Percentiles rank a stretch among this genome's conserved stretches.
phyloP scores from a whole-genome alignment of 352 stramenopile genomes.

The Phytophthora citrophthora region DNA sequence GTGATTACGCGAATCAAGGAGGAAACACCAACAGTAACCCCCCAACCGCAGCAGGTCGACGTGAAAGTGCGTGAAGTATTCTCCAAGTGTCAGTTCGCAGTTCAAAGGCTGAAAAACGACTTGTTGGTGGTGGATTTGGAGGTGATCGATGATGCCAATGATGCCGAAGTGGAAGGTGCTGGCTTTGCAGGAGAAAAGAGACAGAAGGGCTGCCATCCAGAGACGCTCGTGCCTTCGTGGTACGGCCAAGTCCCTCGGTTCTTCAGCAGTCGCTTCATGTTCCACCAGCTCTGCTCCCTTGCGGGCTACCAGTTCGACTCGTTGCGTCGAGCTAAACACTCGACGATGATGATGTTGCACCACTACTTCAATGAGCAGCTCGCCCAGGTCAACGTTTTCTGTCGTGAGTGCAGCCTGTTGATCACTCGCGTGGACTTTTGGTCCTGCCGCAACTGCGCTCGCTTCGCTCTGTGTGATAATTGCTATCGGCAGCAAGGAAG shows the following conservation, averaged over 20 bases:
- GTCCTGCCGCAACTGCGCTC: conserved; percentile 58
- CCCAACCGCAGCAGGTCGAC: conserved; percentile 42
- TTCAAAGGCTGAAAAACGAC: conserved; percentile 81
- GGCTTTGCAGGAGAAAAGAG: conserved; percentile 7
- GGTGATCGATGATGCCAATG: conserved; percentile 17
- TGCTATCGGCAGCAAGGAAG: conserved; percentile 59
- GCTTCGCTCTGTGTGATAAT: conserved; percentile 72
- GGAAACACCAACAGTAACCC: conserved; percentile 25
- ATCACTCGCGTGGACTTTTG: conserved; percentile 81
- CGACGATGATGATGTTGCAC: conserved; percentile 91
- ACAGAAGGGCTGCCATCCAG: conserved; percentile 36
- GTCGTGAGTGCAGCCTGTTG: conserved; percentile 74
- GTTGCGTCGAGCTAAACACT: conserved; percentile 89
- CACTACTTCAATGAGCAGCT: conserved; percentile 87
- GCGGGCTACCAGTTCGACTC: conserved; percentile 89
- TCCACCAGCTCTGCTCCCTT: conserved; percentile 83
- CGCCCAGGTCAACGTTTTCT: conserved; percentile 79
- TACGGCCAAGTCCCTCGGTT: conserved; percentile 69
- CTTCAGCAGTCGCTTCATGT: conserved; percentile 88
- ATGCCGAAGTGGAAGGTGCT: conserved; percentile 7
- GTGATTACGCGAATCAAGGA: conserved; percentile 55
- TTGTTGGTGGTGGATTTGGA: conserved; percentile 80
- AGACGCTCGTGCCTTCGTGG: conserved; percentile 59
- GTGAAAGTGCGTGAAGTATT: conserved; percentile 80
- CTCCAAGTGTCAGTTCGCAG: conserved; percentile 53